Evolutionary conservation across 2,329 filamentous ascomycete species (phyloP).

Genomic region (Aspergillus ibericus): DNA sequence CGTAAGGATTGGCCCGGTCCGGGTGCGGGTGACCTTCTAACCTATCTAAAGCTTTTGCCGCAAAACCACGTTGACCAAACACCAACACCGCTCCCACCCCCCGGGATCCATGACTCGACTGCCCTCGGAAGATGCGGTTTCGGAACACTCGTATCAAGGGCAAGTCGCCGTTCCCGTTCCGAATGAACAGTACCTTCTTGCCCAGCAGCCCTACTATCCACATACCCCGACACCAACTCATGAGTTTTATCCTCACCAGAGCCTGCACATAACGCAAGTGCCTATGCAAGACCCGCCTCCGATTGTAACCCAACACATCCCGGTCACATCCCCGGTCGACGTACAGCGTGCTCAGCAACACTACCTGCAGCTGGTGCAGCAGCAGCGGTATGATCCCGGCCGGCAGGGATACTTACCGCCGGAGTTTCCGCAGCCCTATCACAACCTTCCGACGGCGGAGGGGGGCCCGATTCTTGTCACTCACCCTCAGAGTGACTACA

Average conservation of each 20-base stretch:
- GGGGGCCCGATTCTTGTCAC: conserved; percentile 34
- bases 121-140: conserved; percentile 38
- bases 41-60: conserved; percentile 36
- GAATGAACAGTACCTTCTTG: conserved; percentile 37
- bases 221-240: conserved; percentile 35
- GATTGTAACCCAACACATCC: conserved; percentile 32
- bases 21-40: neutral
- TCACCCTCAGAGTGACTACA: conserved; percentile 35
- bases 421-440: conserved; percentile 32
- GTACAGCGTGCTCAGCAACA: conserved; percentile 33
- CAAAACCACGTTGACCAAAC: conserved; percentile 44
- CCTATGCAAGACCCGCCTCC: conserved; percentile 31
- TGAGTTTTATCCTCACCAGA: conserved; percentile 39
- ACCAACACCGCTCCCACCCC: conserved; percentile 42
- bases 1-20: conserved; percentile 24
- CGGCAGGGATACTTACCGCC: conserved; percentile 33
- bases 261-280: conserved; percentile 33
- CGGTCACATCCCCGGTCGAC: conserved; percentile 31
- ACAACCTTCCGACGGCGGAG: conserved; percentile 30
- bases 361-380: conserved; percentile 35
- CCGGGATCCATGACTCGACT: conserved; percentile 34
- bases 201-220: conserved; percentile 38
- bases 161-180: conserved; percentile 32
- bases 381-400: conserved; percentile 33
- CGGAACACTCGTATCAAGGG: conserved; percentile 38